These are phyloP conservation scores for Colletotrichum sp. DNA, from an alignment of 2,329 filamentous ascomycete genomes.

Conservation along the genomic window DNA sequence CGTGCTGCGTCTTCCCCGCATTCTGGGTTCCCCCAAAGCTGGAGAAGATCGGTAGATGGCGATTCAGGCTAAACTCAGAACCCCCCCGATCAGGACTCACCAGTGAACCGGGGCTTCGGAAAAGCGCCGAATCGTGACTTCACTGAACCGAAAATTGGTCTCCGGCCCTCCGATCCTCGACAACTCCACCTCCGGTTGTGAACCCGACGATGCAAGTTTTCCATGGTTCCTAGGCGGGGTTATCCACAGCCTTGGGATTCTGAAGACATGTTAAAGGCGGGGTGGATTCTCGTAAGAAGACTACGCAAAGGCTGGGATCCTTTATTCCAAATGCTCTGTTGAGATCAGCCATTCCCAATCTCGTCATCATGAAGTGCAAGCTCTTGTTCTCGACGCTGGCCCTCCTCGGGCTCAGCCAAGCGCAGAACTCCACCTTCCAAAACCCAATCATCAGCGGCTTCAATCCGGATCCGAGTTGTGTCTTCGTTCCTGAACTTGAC, in stretches of 20 bases:
- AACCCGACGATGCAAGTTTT: not conserved
- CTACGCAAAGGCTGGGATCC: not conserved
- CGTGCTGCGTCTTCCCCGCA: not conserved
- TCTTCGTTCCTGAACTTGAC: conserved; percentile 40
- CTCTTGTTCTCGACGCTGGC: not conserved
- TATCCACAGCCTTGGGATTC: rapidly evolving
- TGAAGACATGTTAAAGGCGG: not conserved
- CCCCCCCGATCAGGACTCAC: not conserved
- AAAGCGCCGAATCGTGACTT: not conserved
- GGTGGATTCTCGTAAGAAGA: not conserved
- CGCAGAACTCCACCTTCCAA: conserved; percentile 28
- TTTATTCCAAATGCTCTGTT: not conserved
- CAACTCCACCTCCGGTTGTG: rapidly evolving
- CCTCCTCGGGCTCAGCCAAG: not conserved
- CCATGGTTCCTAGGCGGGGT: not conserved
- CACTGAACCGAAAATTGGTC: not conserved
- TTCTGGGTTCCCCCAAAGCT: not conserved
- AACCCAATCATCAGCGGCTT: conserved; percentile 57
- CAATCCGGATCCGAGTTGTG: conserved; percentile 53
- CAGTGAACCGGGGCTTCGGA: not conserved
- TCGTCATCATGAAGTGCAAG: not conserved
- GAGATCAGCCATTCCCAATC: not conserved
- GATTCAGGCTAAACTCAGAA: not conserved
- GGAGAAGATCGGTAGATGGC: not conserved
- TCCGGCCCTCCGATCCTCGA: not conserved